These are phyloP conservation scores for Cryptococcus sp. DNA, from an alignment of 1,284 basidiomycete genomes.

Conservation along the genomic window DNA sequence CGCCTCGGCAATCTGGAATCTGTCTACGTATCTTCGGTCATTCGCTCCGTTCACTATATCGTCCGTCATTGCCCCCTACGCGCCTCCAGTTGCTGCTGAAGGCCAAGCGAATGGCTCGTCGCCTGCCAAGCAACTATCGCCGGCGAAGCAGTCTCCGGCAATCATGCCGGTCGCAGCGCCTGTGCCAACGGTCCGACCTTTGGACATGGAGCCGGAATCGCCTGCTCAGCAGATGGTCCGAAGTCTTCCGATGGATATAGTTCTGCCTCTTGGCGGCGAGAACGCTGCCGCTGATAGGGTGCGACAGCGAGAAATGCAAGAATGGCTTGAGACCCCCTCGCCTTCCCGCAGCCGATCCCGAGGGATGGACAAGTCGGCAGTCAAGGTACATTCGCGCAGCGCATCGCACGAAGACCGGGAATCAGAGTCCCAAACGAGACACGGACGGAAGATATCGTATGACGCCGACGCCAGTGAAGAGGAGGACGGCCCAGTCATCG, in stretches of 20 bases:
- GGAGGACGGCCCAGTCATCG: slow-evolving; percentile 5
- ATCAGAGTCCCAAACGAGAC: slow-evolving; percentile 1
- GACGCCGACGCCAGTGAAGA: slow-evolving; percentile 32
- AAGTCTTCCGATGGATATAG: slow-evolving; percentile 48
- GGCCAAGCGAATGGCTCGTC: not conserved
- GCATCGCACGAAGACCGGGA: slow-evolving; percentile 1
- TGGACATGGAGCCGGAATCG: slow-evolving; percentile 4
- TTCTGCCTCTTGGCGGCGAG: slow-evolving; percentile 26
- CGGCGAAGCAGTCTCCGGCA: not conserved
- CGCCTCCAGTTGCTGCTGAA: slow-evolving; percentile 5
- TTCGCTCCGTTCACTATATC: slow-evolving; percentile 41
- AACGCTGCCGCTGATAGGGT: slow-evolving; percentile 23
- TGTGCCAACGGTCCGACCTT: slow-evolving; percentile 1
- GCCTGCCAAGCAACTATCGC: not conserved
- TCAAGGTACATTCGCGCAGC: slow-evolving; percentile 1
- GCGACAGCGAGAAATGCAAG: slow-evolving; percentile 26
- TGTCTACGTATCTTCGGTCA: slow-evolving; percentile 41
- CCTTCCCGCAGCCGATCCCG: not conserved
- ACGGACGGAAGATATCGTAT: slow-evolving; percentile 20
- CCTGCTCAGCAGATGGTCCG: slow-evolving; percentile 38
- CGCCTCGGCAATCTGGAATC: slow-evolving; percentile 41
- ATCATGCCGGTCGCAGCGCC: slow-evolving; percentile 6
- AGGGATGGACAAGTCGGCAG: slow-evolving; percentile 2
- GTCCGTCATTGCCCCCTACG: slow-evolving; percentile 21
- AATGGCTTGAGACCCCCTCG: slow-evolving; percentile 15